Evolutionary conservation across 768 basidiomycete genomes (phyloP).

Genomic region (Lactarius evosmus): DNA sequence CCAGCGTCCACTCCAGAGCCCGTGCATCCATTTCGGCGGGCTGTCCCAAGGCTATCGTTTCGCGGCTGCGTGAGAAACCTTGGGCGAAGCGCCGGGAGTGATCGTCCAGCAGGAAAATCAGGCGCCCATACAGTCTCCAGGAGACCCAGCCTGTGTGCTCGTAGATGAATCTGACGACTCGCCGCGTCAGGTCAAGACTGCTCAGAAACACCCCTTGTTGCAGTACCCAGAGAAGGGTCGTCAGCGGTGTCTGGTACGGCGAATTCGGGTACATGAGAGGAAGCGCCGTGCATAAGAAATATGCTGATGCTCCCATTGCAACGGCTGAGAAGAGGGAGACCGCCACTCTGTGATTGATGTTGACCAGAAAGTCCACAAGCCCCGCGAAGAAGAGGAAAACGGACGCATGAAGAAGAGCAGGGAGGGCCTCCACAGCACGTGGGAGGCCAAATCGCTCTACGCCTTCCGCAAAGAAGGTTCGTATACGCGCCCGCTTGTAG

Average conservation of each 20-base stretch:
- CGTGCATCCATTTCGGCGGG: conserved; percentile 18
- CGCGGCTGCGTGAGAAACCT: conserved; percentile 13
- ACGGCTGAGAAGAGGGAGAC: conserved; percentile 20
- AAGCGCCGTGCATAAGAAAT: conserved; percentile 15
- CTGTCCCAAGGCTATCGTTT: conserved; percentile 11
- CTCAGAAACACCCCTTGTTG: not conserved
- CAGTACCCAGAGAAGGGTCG: conserved; percentile 14
- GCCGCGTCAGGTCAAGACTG: conserved; percentile 9
- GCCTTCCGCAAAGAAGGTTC: conserved; percentile 24
- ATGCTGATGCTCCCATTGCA: conserved; percentile 9
- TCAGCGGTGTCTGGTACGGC: conserved; percentile 27
- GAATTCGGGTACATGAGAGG: conserved; percentile 22
- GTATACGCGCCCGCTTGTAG: conserved; percentile 25
- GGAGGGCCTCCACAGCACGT: conserved; percentile 24
- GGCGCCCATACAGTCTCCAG: conserved; percentile 12
- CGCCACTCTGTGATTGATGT: conserved; percentile 21
- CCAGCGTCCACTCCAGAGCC: conserved; percentile 14
- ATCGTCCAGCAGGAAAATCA: conserved; percentile 3
- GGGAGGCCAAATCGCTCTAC: conserved; percentile 24
- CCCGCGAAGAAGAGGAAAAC: conserved; percentile 28
- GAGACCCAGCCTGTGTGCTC: conserved; percentile 5
- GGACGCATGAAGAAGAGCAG: conserved; percentile 24
- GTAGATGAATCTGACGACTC: conserved; percentile 13
- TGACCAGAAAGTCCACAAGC: conserved; percentile 22
- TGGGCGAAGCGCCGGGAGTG: conserved; percentile 15